A percentile compares a stretch with the other conserved stretches of the same genome.
These are phyloP conservation scores for Monosporozyma aerobia DNA, from an alignment of 805 yeast species.

Conservation along the genomic window DNA sequence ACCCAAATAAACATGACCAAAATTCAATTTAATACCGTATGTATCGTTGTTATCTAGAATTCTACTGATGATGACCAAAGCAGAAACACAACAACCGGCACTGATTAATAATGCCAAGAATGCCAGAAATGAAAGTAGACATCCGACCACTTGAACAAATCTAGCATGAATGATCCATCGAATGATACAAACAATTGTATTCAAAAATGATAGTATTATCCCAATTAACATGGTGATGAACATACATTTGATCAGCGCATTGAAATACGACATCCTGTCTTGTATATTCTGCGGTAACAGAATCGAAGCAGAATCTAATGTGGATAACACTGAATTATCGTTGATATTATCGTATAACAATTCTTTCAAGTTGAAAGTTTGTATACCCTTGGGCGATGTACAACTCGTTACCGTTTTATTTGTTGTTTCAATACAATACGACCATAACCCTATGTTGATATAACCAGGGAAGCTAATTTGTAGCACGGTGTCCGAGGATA, in stretches of 20 bases:
- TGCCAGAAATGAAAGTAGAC: slow-evolving; percentile 37
- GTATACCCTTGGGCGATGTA: slow-evolving; percentile 25
- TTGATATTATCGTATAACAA: slow-evolving; percentile 21
- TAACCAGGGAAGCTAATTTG: slow-evolving; percentile 34
- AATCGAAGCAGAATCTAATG: slow-evolving; percentile 25
- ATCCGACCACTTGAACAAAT: slow-evolving; percentile 40
- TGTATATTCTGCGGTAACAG: slow-evolving; percentile 47
- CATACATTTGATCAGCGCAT: slow-evolving; percentile 45
- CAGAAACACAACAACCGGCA: slow-evolving; percentile 55
- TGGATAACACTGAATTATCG: slow-evolving; percentile 15
- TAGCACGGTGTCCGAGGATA: slow-evolving; percentile 9
- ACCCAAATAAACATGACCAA: slow-evolving; percentile 47
- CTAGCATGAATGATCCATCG: slow-evolving; percentile 34
- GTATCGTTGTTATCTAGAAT: slow-evolving; percentile 41
- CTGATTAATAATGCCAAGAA: slow-evolving; percentile 33
- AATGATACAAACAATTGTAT: slow-evolving; percentile 30
- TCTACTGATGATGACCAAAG: slow-evolving; percentile 40
- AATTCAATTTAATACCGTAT: slow-evolving; percentile 47
- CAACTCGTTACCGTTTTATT: slow-evolving; percentile 16
- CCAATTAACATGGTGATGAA: slow-evolving; percentile 46
- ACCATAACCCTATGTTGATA: slow-evolving; percentile 52
- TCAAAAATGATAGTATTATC: slow-evolving; percentile 36
- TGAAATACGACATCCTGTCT: slow-evolving; percentile 37
- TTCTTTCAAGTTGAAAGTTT: slow-evolving; percentile 20
- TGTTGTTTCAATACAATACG: slow-evolving; percentile 45